These are phyloP conservation scores for Neobulgaria alba DNA, from an alignment of 2,329 filamentous ascomycete genomes.

Conservation along the genomic window DNA sequence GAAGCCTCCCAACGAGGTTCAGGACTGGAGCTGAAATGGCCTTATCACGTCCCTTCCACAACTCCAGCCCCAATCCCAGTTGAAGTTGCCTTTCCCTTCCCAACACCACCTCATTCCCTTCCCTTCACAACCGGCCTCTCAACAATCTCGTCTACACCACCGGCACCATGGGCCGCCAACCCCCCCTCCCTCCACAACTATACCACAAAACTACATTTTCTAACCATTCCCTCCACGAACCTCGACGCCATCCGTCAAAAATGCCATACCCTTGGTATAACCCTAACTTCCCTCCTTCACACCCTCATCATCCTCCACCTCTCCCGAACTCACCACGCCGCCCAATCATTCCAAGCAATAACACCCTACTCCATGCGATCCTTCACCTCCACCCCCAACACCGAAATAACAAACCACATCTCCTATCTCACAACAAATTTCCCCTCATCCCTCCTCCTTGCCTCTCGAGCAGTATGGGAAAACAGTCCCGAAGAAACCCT, in stretches of 20 bases:
- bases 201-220: background rate
- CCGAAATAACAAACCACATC: constrained; percentile 20
- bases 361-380: constrained; percentile 19
- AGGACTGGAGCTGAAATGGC: constrained; percentile 6
- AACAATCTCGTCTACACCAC: constrained; percentile 4
- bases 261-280: constrained; percentile 9
- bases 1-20: background rate
- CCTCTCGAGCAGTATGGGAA: constrained; percentile 2
- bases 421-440: constrained; percentile 9
- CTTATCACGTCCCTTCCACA: constrained; percentile 3
- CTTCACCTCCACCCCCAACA: constrained; percentile 8
- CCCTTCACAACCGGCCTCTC: background rate
- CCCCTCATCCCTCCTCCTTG: background rate
- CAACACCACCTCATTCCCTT: background rate
- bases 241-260: constrained; percentile 2
- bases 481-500: constrained; percentile 4
- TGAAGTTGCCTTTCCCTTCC: constrained; percentile 7
- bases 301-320: constrained; percentile 14
- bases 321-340: constrained; percentile 3
- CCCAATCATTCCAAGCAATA: constrained; percentile 1
- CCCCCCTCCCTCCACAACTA: constrained; percentile 1
- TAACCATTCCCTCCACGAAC: constrained; percentile 4
- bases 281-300: constrained; percentile 20
- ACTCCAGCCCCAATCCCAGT: constrained; percentile 3
- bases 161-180: background rate